Conservation (phyloP, 129 eudicot species). For the Calendula officinalis region DNA sequence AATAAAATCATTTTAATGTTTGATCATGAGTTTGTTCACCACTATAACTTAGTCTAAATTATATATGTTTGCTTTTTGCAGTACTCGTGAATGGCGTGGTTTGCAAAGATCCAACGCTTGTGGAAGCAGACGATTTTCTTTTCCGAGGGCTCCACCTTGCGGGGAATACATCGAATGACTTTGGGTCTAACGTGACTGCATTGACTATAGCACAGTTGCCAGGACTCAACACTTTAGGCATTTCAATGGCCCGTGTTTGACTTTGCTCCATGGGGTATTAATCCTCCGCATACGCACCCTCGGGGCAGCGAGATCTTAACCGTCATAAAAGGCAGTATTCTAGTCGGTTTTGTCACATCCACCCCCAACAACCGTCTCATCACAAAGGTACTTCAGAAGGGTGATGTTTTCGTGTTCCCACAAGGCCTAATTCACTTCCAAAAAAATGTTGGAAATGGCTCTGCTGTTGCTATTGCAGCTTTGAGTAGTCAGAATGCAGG, state of each 20-base stretch:
- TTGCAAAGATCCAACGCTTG: slow-evolving; percentile 26
- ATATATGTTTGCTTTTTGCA: not conserved
- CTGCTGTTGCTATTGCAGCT: slow-evolving; percentile 26
- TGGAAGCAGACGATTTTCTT: slow-evolving; percentile 29
- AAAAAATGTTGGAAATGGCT: slow-evolving; percentile 18
- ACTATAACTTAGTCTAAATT: too few relatives aligned
- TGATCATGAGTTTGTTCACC: too few relatives aligned
- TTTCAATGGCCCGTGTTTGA: slow-evolving; percentile 44
- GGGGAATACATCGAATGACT: slow-evolving; percentile 32
- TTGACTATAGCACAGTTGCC: slow-evolving; percentile 22
- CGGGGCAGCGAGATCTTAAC: slow-evolving; percentile 37
- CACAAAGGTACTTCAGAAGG: slow-evolving; percentile 29
- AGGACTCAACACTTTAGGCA: slow-evolving; percentile 46
- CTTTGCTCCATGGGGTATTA: slow-evolving; percentile 38
- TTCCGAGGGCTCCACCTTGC: slow-evolving; percentile 29
- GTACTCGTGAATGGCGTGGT: slow-evolving; percentile 30
- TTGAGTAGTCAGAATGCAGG: slow-evolving; percentile 48
- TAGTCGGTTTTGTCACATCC: slow-evolving; percentile 43
- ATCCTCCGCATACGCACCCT: slow-evolving; percentile 42
- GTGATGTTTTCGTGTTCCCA: slow-evolving; percentile 50
- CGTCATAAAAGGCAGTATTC: slow-evolving; percentile 30
- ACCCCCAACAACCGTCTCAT: slow-evolving; percentile 40
- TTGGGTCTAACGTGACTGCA: slow-evolving; percentile 32
- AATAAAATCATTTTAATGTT: too few relatives aligned
- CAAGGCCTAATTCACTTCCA: slow-evolving; percentile 46